phyloP scores from a whole-genome alignment of 179 eudicot genomes.

The Gypsophila paniculata region DNA sequence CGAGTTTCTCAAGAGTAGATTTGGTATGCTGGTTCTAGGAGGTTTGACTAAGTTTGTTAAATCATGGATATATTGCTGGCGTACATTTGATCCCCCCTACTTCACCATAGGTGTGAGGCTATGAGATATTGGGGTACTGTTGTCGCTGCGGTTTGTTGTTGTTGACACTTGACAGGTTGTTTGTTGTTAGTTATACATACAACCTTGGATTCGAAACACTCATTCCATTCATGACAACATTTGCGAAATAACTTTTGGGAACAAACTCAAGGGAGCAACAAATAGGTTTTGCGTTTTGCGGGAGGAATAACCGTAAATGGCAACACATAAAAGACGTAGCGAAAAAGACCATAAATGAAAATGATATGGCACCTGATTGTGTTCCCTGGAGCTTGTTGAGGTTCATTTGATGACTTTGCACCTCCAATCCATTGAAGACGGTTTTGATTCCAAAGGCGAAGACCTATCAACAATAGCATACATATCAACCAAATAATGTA shows the following conservation, averaged over 20 bases:
- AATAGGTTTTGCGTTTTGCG: neutral
- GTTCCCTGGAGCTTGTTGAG: slow-evolving; percentile 36
- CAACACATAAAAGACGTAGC: neutral
- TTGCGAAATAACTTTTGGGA: neutral
- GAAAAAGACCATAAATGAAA: neutral
- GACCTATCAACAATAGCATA: slow-evolving; percentile 38
- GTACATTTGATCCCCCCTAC: no score
- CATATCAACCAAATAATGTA: neutral
- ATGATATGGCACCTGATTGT: slow-evolving; percentile 44
- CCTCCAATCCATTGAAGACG: slow-evolving; percentile 68
- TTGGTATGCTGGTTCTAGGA: neutral
- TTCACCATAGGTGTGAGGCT: no score
- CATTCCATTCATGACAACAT: no score
- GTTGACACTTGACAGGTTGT: neutral
- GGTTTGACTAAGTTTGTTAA: neutral
- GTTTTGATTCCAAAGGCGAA: slow-evolving; percentile 59
- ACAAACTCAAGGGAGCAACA: neutral
- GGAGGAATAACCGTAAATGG: neutral
- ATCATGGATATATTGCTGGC: neutral
- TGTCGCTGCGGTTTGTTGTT: no score
- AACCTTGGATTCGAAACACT: neutral
- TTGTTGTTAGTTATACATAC: neutral
- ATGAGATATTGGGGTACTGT: no score
- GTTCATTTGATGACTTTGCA: slow-evolving; percentile 31
- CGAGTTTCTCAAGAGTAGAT: neutral